phyloP scores from a whole-genome alignment of 2,329 filamentous ascomycete species.

The Epichloe sp. region DNA sequence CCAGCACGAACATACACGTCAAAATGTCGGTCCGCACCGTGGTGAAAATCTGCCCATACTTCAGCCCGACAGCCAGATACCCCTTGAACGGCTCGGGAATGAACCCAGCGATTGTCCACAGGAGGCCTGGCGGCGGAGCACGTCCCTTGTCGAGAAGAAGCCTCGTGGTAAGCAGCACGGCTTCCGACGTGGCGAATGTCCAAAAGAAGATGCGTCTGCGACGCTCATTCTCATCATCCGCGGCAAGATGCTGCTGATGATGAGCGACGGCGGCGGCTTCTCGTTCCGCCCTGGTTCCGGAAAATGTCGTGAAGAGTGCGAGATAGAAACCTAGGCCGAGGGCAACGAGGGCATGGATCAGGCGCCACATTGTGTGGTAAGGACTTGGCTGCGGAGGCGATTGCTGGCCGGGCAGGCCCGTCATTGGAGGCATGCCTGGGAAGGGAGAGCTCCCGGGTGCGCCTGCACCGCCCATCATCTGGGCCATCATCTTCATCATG shows the following conservation, averaged over 20 bases:
- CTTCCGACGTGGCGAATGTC: constrained; percentile 67
- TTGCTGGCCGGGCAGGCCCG: constrained; percentile 25
- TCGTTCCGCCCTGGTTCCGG: constrained; percentile 50
- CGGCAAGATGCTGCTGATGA: constrained; percentile 12
- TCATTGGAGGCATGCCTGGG: constrained; percentile 28
- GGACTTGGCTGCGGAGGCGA: constrained; percentile 19
- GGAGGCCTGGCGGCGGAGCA: constrained; percentile 43
- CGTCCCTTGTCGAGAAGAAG: constrained; percentile 55
- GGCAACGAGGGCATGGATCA: constrained; percentile 61
- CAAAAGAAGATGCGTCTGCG: constrained; percentile 48
- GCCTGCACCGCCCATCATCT: constrained; percentile 45
- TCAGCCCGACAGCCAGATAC: constrained; percentile 46
- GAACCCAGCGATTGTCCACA: constrained; percentile 51
- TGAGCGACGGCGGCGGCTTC: constrained; percentile 25
- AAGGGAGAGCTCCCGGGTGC: constrained; percentile 21
- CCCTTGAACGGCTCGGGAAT: constrained; percentile 51
- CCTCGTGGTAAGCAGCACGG: constrained; percentile 56
- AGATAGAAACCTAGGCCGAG: constrained; percentile 59
- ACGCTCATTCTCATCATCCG: constrained; percentile 18
- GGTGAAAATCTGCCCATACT: constrained; percentile 58
- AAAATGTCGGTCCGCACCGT: constrained; percentile 63
- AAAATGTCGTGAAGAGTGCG: constrained; percentile 53
- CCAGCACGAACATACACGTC: constrained; percentile 64
- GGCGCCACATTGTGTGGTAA: constrained; percentile 48
- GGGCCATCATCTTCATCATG: constrained; percentile 56